A percentile compares a stretch with the other conserved stretches of the same genome.
Evolutionary conservation across 2,329 filamentous ascomycete genomes (phyloP).

Genomic region (Hirsutella minnesotensis): DNA sequence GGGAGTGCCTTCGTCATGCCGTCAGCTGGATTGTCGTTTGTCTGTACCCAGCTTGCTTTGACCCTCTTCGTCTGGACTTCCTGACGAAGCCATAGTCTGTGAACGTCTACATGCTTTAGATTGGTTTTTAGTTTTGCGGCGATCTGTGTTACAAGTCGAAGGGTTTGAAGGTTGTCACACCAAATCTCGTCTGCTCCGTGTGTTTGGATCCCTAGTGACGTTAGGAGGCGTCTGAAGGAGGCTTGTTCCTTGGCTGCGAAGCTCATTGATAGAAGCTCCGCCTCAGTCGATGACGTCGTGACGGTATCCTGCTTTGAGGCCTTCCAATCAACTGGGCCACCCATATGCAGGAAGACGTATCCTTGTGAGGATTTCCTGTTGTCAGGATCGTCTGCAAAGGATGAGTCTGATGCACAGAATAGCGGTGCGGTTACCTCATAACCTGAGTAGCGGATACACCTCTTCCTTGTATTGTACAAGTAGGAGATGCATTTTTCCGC

Average conservation of each 20-base stretch:
- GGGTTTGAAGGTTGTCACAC: background rate
- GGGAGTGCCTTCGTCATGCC: background rate
- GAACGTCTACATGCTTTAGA: background rate
- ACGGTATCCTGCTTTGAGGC: background rate
- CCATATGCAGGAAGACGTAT: background rate
- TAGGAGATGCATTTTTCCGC: background rate
- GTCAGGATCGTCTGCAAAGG: background rate
- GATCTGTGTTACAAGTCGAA: background rate
- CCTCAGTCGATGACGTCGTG: background rate
- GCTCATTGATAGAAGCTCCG: background rate
- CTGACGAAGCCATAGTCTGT: background rate
- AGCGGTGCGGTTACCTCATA: background rate
- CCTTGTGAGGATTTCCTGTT: background rate
- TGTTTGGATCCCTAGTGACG: background rate
- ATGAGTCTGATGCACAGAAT: background rate
- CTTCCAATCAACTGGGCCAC: background rate
- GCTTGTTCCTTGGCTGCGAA: background rate
- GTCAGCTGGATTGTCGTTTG: background rate
- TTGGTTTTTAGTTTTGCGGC: background rate
- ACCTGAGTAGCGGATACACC: background rate
- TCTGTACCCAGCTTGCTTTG: background rate
- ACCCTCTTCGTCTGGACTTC: background rate
- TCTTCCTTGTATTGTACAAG: no score
- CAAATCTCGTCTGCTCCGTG: background rate
- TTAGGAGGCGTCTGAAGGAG: background rate